Evolutionary conservation across 2,329 filamentous ascomycete species (phyloP).

Genomic region (Ramichloridium luteum): DNA sequence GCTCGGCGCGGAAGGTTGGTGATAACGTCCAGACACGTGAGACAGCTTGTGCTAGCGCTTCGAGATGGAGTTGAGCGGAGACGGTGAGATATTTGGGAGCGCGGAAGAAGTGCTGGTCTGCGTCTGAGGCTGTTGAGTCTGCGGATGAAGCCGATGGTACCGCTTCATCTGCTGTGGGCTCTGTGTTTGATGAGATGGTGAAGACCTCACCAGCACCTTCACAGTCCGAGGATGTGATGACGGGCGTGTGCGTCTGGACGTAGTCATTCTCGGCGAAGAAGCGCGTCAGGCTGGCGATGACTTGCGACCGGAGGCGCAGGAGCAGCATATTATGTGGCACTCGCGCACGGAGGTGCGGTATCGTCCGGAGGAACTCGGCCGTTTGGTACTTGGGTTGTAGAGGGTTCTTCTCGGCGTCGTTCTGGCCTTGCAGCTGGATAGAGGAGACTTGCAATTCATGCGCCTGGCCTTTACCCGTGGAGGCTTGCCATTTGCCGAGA

Average conservation of each 20-base stretch:
- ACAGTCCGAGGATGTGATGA: slow-evolving; percentile 94
- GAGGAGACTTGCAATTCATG: slow-evolving; percentile 68
- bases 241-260: slow-evolving; percentile 77
- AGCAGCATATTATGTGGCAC: slow-evolving; percentile 70
- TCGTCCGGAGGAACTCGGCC: slow-evolving; percentile 72
- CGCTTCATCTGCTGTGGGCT: too few species aligned
- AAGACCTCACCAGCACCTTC: slow-evolving; percentile 96
- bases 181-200: slow-evolving; percentile 42
- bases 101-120: slow-evolving; percentile 55
- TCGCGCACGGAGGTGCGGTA: slow-evolving; percentile 77
- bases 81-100: slow-evolving; percentile 90
- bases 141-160: slow-evolving; percentile 4
- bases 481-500: slow-evolving; percentile 63
- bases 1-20: slow-evolving; percentile 86
- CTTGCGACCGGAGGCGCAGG: slow-evolving; percentile 70
- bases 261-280: slow-evolving; percentile 64
- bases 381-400: slow-evolving; percentile 95
- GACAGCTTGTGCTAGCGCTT: slow-evolving; percentile 77
- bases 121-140: slow-evolving; percentile 12
- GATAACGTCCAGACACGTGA: slow-evolving; percentile 89
- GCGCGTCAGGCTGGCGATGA: slow-evolving; percentile 57
- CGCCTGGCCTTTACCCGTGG: slow-evolving; percentile 52
- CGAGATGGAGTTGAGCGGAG: slow-evolving; percentile 85
- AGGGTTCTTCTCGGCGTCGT: slow-evolving; percentile 79
- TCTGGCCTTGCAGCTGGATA: slow-evolving; percentile 60